Evolutionary conservation across 495 filamentous ascomycete species (phyloP).

Genomic region (Cetradonia linearis): DNA sequence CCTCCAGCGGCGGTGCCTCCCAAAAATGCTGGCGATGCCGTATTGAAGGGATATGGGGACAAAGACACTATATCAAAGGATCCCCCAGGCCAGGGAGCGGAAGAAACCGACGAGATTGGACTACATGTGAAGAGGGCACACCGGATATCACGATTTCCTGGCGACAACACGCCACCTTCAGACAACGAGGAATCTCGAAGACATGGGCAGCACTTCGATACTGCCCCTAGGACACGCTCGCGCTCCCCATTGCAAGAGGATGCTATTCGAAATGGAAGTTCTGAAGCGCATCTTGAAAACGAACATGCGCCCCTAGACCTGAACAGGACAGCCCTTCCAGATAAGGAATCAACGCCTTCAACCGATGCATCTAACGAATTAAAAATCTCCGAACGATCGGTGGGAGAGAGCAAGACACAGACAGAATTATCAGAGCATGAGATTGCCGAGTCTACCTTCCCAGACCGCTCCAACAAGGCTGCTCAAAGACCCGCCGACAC

Average conservation of each 20-base stretch:
- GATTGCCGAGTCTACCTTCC: neutral
- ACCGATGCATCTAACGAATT: neutral
- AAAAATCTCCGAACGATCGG: neutral
- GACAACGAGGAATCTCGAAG: constrained; percentile 3
- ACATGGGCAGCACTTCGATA: neutral
- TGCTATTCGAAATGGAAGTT: neutral
- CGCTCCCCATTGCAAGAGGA: neutral
- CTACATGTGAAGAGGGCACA: constrained; percentile 26
- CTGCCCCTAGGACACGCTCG: neutral
- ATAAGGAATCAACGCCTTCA: constrained; percentile 5
- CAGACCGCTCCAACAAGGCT: neutral
- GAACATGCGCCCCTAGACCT: constrained; percentile 7
- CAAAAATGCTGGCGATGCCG: constrained; percentile 5
- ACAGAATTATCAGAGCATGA: neutral
- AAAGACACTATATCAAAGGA: neutral
- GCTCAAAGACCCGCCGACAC: neutral
- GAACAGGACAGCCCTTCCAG: constrained; percentile 10
- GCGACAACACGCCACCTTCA: neutral
- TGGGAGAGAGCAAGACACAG: neutral
- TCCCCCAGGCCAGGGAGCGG: constrained; percentile 2
- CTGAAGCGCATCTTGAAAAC: constrained; percentile 2
- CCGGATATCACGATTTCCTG: constrained; percentile 1
- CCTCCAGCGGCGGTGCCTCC: constrained; percentile 10
- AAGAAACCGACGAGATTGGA: constrained; percentile 31
- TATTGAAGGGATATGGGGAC: neutral